These are phyloP conservation scores for Marasmius sp. DNA, from an alignment of 1,284 basidiomycete species.

Conservation along the genomic window DNA sequence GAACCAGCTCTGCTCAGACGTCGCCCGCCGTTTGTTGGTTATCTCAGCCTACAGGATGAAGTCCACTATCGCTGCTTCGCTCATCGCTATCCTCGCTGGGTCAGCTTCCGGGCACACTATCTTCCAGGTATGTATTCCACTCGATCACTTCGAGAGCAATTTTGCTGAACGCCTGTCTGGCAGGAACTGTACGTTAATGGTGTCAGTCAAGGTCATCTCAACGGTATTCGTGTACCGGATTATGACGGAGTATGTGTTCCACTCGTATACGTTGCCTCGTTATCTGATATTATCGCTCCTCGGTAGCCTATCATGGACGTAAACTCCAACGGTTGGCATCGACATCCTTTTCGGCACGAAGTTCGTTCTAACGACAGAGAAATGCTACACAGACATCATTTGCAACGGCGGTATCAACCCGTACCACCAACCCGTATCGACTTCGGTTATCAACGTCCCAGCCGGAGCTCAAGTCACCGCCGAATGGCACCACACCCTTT, in stretches of 20 bases:
- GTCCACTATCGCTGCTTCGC: too few species aligned
- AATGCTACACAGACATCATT: conserved; percentile 37
- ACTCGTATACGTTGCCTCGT: neutral
- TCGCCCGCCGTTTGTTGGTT: too few species aligned
- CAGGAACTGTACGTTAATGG: conserved; percentile 33
- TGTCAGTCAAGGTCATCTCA: conserved; percentile 30
- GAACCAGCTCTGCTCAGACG: too few species aligned
- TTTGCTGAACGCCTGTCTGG: neutral
- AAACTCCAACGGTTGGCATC: conserved; percentile 40
- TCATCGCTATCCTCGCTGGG: conserved; percentile 5
- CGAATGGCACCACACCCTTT: conserved; percentile 53
- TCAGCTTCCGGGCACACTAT: conserved; percentile 25
- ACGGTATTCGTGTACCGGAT: conserved; percentile 30
- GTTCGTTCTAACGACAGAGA: neutral
- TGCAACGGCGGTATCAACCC: conserved; percentile 64
- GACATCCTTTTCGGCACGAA: neutral
- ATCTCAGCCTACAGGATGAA: too few species aligned
- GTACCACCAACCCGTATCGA: conserved; percentile 52
- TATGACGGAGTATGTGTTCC: conserved; percentile 46
- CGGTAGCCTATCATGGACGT: conserved; percentile 51
- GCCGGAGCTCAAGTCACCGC: conserved; percentile 50
- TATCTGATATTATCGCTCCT: neutral
- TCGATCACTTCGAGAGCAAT: neutral
- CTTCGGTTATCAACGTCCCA: conserved; percentile 48
- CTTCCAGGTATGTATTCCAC: conserved; percentile 21